phyloP scores from a whole-genome alignment of 2,329 filamentous ascomycete genomes.

The Magnaporthiopsis incrustans region DNA sequence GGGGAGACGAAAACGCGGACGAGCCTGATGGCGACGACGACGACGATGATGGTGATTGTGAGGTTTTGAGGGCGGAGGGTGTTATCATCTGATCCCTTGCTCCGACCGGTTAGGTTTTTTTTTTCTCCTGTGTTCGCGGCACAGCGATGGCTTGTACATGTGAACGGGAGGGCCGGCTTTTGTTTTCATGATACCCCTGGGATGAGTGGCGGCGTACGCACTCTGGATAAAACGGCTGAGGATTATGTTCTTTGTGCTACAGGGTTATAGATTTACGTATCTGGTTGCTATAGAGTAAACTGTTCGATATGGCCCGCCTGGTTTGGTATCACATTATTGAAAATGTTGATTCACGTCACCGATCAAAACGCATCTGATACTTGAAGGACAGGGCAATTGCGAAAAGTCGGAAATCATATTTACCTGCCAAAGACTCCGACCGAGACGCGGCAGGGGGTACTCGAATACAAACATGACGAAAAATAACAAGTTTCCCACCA shows the following conservation, averaged over 20 bases:
- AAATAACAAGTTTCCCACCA: background rate
- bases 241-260: background rate
- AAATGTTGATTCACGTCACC: too few relatives aligned
- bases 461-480: background rate
- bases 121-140: background rate
- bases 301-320: background rate
- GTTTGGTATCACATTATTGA: too few relatives aligned
- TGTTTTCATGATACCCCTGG: background rate
- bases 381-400: background rate
- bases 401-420: background rate
- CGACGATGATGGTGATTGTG: background rate
- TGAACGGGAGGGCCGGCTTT: background rate
- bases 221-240: background rate
- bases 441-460: background rate
- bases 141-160: background rate
- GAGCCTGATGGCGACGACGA: constrained; percentile 10
- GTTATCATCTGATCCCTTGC: background rate
- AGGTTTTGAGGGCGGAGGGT: background rate
- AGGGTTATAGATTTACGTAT: background rate
- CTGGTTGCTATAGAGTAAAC: background rate
- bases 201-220: background rate
- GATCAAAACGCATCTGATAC: background rate
- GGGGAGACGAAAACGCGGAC: constrained; percentile 22
- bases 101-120: background rate
- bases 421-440: background rate